Evolutionary conservation across 257 asterid species (phyloP).

Genomic region (Nicotiana attenuata): DNA sequence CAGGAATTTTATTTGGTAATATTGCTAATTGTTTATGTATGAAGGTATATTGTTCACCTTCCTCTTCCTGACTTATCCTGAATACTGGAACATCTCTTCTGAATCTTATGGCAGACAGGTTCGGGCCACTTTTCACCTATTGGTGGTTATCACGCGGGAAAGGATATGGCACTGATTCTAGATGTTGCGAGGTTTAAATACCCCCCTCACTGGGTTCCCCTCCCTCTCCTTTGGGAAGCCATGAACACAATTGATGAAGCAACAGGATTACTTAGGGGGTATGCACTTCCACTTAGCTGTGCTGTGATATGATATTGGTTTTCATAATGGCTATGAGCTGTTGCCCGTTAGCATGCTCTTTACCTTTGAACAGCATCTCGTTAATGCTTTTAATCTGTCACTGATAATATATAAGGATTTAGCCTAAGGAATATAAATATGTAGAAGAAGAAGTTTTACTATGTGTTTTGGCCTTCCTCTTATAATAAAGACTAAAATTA

Average conservation of each 20-base stretch:
- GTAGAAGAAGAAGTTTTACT: background rate
- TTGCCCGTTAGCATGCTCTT: background rate
- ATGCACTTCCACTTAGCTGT: constrained; percentile 11
- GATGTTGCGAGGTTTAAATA: constrained; percentile 99
- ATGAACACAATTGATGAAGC: constrained; percentile 90
- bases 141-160: constrained; percentile 95
- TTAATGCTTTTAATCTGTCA: background rate
- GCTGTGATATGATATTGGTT: background rate
- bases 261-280: constrained; percentile 91
- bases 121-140: constrained; percentile 98
- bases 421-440: background rate
- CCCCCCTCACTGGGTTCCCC: constrained; percentile 99
- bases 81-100: constrained; percentile 19
- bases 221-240: constrained; percentile 94
- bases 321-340: background rate
- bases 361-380: background rate
- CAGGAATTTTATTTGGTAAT: background rate
- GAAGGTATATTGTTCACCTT: constrained; percentile 1
- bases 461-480: background rate
- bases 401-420: background rate
- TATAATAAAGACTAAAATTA: background rate
- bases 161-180: constrained; percentile 95
- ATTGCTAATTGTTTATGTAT: background rate
- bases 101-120: constrained; percentile 68
- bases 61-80: constrained; percentile 9